phyloP scores from a whole-genome alignment of 331 rosid species.

The Prunus yedoensis region DNA sequence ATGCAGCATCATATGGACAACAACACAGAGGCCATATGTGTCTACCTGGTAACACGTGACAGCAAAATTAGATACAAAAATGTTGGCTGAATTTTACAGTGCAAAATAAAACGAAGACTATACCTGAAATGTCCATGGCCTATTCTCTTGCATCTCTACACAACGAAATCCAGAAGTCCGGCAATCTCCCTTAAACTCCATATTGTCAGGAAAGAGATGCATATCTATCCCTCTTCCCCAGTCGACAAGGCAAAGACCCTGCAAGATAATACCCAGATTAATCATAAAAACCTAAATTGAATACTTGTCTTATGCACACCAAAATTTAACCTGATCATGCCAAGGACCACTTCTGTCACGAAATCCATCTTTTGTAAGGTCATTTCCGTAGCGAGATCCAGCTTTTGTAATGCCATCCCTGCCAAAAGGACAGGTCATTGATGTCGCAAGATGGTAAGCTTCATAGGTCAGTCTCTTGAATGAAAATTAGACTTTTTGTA shows the following conservation, averaged over 20 bases:
- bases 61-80: constrained; percentile 7
- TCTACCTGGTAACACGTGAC: constrained; percentile 61
- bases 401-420: constrained; percentile 59
- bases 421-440: constrained; percentile 31
- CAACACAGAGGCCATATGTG: constrained; percentile 75
- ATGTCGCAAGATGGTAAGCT: background rate
- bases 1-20: constrained; percentile 83
- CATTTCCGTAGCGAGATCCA: constrained; percentile 52
- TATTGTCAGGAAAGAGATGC: constrained; percentile 66
- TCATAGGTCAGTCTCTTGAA: background rate
- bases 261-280: constrained; percentile 10
- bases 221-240: constrained; percentile 98
- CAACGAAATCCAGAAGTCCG: constrained; percentile 96
- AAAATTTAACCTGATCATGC: constrained; percentile 70
- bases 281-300: constrained; percentile 12
- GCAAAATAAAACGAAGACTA: constrained; percentile 28
- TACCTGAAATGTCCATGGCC: constrained; percentile 87
- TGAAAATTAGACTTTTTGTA: too few species aligned
- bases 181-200: constrained; percentile 72
- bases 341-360: constrained; percentile 67
- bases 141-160: constrained; percentile 81
- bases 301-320: constrained; percentile 8
- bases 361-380: constrained; percentile 53
- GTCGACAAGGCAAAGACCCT: too few species aligned
- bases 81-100: constrained; percentile 11